Percentiles rank a stretch among this genome's conserved stretches.
phyloP scores from a whole-genome alignment of 257 asterid species.

The Solanum clarkiae region DNA sequence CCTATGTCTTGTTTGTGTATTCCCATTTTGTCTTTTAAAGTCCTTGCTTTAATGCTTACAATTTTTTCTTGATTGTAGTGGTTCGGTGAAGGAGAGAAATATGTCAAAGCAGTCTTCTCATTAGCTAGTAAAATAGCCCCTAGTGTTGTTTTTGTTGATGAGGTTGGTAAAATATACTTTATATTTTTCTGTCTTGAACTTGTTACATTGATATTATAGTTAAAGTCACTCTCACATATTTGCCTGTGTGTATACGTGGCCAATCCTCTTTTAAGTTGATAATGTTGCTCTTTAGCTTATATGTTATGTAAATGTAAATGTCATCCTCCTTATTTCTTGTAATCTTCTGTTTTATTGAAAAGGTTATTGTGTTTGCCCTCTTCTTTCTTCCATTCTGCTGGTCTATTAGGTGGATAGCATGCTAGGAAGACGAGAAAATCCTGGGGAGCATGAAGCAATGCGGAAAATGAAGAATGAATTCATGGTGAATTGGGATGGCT shows the following conservation, averaged over 20 bases:
- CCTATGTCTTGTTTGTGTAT: neutral
- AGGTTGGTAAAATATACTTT: conserved; percentile 32
- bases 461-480: conserved; percentile 96
- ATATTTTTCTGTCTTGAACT: neutral
- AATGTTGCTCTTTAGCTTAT: neutral
- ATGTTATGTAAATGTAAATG: neutral
- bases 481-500: conserved; percentile 93
- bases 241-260: neutral
- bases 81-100: conserved; percentile 93
- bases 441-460: conserved; percentile 97
- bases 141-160: conserved; percentile 76
- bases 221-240: neutral
- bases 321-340: neutral
- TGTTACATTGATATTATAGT: neutral
- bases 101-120: conserved; percentile 82
- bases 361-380: neutral
- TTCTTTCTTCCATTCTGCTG: neutral
- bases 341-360: neutral
- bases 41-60: neutral
- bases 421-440: conserved; percentile 93
- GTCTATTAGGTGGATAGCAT: conserved; percentile 73
- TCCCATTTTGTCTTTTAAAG: neutral
- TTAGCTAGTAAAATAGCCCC: conserved; percentile 91
- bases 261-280: neutral
- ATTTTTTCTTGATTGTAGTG: conserved; percentile 31